Evolutionary conservation across 2,329 filamentous ascomycete genomes (phyloP), one percentile per base, ranked within the genome.

Genomic region (Fonsecaea erecta): DNA sequence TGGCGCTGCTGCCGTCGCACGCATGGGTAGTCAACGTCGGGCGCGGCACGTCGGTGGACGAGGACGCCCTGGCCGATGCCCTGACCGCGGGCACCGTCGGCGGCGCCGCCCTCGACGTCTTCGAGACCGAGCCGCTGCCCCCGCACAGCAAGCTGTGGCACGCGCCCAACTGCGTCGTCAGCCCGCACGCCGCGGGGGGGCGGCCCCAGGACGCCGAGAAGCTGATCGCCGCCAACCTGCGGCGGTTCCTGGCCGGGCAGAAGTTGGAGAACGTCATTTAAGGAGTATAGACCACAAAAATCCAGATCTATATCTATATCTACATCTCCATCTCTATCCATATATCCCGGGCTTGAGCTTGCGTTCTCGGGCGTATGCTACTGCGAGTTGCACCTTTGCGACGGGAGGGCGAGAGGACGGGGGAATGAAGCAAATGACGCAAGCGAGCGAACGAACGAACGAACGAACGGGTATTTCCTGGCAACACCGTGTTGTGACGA

Each of bases 31-130:
- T 71, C 18, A 71, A 71, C 52, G 69, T 71, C 21, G 69, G 69
- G 2, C 79, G 90, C 1, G 90, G 89, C 0, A 87, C 88, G 1
- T 78, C 92, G 26, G 81, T 92, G 1, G 85, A 88, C 32, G 88
- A 92, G 73, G 71, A 77, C 1, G 88, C 86, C 4, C 75, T 93
- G 53, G 75, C 90, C 28, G 79, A 85, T 16, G 78, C 80, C 0
- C 75, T 90, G 62, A 81, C 84, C 59, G 74, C 78, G 3, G 88
- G 88, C 0, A 73, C 70, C 3, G 90, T 93, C 70, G 78, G 82
- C 9, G 90, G 89, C 0, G 87, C 85, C 1, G 90, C 86, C 0
- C 73, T 92, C 24, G 90, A 93, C 78, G 90, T 92, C 0, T 92
- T 89, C 73, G 85, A 87, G 60, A 77, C 86, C 3, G 90, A 93